These are phyloP conservation scores for Hypomontagnella monticulosa DNA, from an alignment of 495 filamentous ascomycete genomes.

Conservation along the genomic window DNA sequence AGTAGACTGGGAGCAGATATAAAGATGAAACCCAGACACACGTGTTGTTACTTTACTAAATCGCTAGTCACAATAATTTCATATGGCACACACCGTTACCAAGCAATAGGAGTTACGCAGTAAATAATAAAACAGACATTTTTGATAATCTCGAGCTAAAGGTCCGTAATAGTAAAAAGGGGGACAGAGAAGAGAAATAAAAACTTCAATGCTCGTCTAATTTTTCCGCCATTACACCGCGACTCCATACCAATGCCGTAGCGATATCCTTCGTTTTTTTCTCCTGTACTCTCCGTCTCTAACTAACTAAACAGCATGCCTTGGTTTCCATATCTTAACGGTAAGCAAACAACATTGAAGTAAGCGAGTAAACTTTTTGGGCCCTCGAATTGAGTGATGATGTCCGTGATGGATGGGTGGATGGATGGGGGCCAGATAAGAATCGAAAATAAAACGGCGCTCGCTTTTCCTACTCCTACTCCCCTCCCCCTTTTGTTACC, in stretches of 20 bases:
- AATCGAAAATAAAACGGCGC: conserved; percentile 6
- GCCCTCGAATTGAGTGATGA: conserved; percentile 16
- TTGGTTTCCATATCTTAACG: conserved; percentile 2
- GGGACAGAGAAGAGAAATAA: conserved; percentile 3
- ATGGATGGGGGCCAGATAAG: conserved; percentile 11
- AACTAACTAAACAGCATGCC: conserved; percentile 23
- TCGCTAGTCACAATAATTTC: no score
- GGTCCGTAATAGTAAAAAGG: background rate
- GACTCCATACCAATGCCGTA: conserved; percentile 34
- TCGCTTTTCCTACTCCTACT: no score
- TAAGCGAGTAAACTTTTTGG: conserved; percentile 24
- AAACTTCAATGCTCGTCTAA: conserved; percentile 20
- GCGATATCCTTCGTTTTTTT: conserved; percentile 21
- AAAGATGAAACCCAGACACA: no score
- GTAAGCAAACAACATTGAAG: no score
- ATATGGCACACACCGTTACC: no score
- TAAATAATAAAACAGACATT: no score
- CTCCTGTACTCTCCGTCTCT: conserved; percentile 6
- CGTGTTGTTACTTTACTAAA: no score
- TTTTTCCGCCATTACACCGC: conserved; percentile 31
- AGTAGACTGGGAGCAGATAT: no score
- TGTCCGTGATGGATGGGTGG: no score
- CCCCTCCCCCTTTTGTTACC: background rate
- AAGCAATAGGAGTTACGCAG: no score
- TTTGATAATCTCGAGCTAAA: no score